phyloP scores from a whole-genome alignment of 2,329 filamentous ascomycete species.

The Rutstroemia sp. region DNA sequence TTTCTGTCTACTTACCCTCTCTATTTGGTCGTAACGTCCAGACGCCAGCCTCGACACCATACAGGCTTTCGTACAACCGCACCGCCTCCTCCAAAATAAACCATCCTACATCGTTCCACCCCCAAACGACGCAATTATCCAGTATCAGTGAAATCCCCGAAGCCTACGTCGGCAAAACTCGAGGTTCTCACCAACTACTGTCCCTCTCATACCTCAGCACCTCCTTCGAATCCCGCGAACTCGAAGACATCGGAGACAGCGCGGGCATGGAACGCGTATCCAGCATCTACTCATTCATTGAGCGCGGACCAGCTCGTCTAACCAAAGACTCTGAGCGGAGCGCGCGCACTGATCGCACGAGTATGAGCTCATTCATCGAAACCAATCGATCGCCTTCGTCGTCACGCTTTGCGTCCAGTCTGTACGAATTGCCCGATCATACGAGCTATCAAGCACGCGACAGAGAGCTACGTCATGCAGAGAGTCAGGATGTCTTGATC shows the following conservation, averaged over 20 bases:
- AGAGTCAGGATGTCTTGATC: not conserved
- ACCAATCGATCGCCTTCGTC: not conserved
- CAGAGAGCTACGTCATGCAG: not conserved
- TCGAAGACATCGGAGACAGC: not conserved
- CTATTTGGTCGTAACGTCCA: not conserved
- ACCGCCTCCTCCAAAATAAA: not conserved
- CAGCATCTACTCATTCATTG: not conserved
- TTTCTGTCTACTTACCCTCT: constrained; percentile 31
- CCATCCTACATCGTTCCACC: not conserved
- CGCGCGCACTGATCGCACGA: not conserved
- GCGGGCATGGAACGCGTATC: not conserved
- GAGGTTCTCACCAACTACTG: not conserved
- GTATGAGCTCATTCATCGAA: not conserved
- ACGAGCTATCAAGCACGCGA: not conserved
- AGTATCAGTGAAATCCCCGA: not conserved
- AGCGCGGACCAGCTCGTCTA: not conserved
- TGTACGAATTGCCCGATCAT: not conserved
- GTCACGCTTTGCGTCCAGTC: not conserved
- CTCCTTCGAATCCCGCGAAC: not conserved
- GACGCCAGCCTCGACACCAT: not conserved
- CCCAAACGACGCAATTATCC: not conserved
- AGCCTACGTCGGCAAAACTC: not conserved
- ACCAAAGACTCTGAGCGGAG: not conserved
- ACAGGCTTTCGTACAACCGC: not conserved
- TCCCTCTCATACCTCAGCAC: not conserved